phyloP scores from a whole-genome alignment of 2,329 filamentous ascomycete species.

The Aspergillus versicolor region DNA sequence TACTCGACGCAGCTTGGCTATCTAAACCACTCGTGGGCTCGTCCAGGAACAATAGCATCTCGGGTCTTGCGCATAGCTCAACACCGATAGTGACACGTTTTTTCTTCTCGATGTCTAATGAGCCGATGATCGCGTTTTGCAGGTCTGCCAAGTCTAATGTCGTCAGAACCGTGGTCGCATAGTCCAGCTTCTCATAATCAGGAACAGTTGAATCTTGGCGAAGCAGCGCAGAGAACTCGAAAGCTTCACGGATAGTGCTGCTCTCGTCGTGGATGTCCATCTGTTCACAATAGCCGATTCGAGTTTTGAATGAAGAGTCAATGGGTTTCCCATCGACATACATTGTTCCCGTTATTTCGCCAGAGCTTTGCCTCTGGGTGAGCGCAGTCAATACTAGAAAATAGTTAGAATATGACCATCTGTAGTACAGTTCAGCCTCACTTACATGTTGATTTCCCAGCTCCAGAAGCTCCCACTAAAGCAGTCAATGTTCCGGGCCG shows the following conservation, averaged over 20 bases:
- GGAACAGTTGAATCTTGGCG: constrained; percentile 54
- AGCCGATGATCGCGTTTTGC: constrained; percentile 61
- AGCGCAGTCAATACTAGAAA: constrained; percentile 67
- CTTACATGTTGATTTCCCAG: constrained; percentile 59
- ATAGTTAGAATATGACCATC: neutral
- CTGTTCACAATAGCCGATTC: constrained; percentile 68
- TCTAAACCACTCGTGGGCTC: constrained; percentile 67
- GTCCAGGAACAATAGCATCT: constrained; percentile 65
- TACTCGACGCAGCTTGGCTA: constrained; percentile 62
- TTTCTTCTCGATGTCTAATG: constrained; percentile 63
- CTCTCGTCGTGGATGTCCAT: constrained; percentile 67
- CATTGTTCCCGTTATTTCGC: constrained; percentile 61
- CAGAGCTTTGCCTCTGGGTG: constrained; percentile 65
- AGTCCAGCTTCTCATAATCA: constrained; percentile 58
- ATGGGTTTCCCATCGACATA: constrained; percentile 61
- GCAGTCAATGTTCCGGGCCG: constrained; percentile 76
- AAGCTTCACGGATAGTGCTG: constrained; percentile 63
- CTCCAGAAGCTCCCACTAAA: constrained; percentile 72
- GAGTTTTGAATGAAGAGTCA: constrained; percentile 60
- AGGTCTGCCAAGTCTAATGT: constrained; percentile 60
- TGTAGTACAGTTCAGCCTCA: neutral
- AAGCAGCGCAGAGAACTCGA: constrained; percentile 64
- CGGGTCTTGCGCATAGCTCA: constrained; percentile 65
- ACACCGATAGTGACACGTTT: constrained; percentile 70
- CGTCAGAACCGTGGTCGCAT: constrained; percentile 62